Base-by-base conservation (phyloP, 2,329 filamentous ascomycete genomes). In the Sporothrix pseudoabietina region DNA sequence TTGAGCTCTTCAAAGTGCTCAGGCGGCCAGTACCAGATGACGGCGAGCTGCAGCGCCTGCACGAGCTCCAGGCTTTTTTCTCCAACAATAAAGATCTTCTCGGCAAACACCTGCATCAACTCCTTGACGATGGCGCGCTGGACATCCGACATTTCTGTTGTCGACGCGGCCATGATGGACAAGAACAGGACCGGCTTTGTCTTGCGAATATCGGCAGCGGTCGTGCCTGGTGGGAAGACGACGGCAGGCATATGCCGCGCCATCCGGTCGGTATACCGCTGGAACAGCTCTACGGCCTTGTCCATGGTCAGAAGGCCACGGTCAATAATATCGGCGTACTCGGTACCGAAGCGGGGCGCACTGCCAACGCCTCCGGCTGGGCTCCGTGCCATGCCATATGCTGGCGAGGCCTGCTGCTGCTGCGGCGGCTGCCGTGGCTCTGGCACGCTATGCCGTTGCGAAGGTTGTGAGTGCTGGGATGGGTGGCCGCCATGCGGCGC, bases 1-100 rank as follows among this genome's bases (percentile, higher is more conserved):
- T 96, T 96, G 78, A 95, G 88, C 82, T 96, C 92, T 78, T 97
- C 93, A 74, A 92, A 92, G 77, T 92, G 88, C 76, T 95, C 90
- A 0, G 94, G 94, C 19, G 93, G 93, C 80, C 90, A 90, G 80
- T 97, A 97, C 92, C 94, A 97, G 26, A 94, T 87, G n/a, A 91
- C 89, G 7, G 89, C 86, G 3, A 97, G 84, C 73, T 93, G 87
- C 55, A 97, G 83, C 1, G 92, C 88, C 82, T 97, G 94, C 9
- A 97, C 89, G 7, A 97, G 84, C 80, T 97, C 94, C 22, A 97
- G 82, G 49, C 88, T 93, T 84, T 97, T 97, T 77, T 94, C 90
- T 14, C 92, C 93, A 7, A 88, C 87, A 41, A 94, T 84, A 77
- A 96, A 87, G 55, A 95, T 87, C 76, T 89, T 89, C 61, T 96